These are phyloP conservation scores for Ogataea zsoltii DNA, from an alignment of 805 yeast genomes.

Conservation along the genomic window DNA sequence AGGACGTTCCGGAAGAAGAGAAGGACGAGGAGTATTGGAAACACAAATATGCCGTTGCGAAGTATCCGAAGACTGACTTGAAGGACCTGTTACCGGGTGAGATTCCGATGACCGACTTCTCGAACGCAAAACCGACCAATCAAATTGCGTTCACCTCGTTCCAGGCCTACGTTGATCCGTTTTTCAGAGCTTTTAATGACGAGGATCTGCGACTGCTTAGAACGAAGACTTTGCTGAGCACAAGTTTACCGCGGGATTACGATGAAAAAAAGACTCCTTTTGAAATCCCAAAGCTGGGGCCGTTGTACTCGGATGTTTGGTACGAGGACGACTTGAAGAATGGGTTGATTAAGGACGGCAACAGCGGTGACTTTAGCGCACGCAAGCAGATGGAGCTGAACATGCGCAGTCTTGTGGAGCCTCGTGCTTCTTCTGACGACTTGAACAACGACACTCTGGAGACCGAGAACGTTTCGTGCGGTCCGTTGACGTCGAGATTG, in stretches of 20 bases:
- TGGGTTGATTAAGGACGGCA: conserved; percentile 23
- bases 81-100: conserved; percentile 80
- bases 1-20: conserved; percentile 63
- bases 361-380: conserved; percentile 18
- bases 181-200: conserved; percentile 71
- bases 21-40: conserved; percentile 62
- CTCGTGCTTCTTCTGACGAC: conserved; percentile 61
- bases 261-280: conserved; percentile 73
- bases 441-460: conserved; percentile 65
- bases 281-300: conserved; percentile 83
- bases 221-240: conserved; percentile 59
- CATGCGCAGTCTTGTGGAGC: conserved; percentile 32
- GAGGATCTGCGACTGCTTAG: conserved; percentile 79
- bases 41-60: conserved; percentile 80
- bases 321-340: conserved; percentile 67
- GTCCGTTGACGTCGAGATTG: conserved; percentile 85
- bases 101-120: conserved; percentile 84
- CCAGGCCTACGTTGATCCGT: conserved; percentile 81
- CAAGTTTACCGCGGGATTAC: conserved; percentile 46
- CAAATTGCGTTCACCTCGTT: conserved; percentile 93
- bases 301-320: conserved; percentile 82
- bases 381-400: conserved; percentile 23
- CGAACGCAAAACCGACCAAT: conserved; percentile 79
- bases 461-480: conserved; percentile 78
- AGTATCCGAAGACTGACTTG: conserved; percentile 82